phyloP scores from a whole-genome alignment of 495 filamentous ascomycete genomes.

The Talaromyces trachyspermus region DNA sequence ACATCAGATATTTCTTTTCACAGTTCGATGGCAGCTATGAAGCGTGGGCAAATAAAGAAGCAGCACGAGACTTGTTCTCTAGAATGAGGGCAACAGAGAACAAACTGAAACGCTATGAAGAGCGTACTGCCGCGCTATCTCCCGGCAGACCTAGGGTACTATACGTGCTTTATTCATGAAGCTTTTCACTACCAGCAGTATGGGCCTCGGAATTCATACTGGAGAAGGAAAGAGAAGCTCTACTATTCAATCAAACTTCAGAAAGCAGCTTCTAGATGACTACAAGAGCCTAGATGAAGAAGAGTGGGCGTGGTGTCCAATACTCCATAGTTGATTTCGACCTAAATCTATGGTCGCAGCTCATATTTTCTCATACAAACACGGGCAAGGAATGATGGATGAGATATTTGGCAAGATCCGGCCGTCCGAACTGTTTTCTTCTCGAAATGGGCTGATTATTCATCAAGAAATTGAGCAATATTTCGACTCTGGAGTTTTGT shows the following conservation, averaged over 20 bases:
- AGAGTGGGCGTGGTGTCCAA: slow-evolving; percentile 13
- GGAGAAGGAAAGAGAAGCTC: slow-evolving; percentile 3
- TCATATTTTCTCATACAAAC: slow-evolving; percentile 9
- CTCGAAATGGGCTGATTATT: slow-evolving; percentile 11
- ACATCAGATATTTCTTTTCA: slow-evolving; percentile 10
- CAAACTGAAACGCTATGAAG: slow-evolving; percentile 1
- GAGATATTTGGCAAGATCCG: slow-evolving; percentile 10
- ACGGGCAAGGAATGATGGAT: slow-evolving; percentile 13
- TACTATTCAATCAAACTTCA: slow-evolving; percentile 3
- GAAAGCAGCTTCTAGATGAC: slow-evolving; percentile 1
- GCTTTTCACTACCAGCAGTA: slow-evolving; percentile 3
- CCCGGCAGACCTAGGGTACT: not conserved
- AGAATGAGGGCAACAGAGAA: slow-evolving; percentile 3
- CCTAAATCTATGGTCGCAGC: not conserved
- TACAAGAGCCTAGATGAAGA: slow-evolving; percentile 8
- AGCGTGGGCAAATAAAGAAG: slow-evolving; percentile 4
- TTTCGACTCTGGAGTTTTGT: not conserved
- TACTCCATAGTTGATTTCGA: not conserved
- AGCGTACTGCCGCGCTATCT: not conserved
- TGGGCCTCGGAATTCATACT: slow-evolving; percentile 4
- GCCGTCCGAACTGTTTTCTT: slow-evolving; percentile 9
- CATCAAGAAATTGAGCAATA: not conserved
- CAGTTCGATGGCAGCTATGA: slow-evolving; percentile 3
- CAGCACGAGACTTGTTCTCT: slow-evolving; percentile 4
- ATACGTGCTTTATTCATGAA: slow-evolving; percentile 3